A percentile compares a stretch with the other conserved stretches of the same genome.
phyloP scores from a whole-genome alignment of 306 rosid genomes.

The Carpinus fangiana region DNA sequence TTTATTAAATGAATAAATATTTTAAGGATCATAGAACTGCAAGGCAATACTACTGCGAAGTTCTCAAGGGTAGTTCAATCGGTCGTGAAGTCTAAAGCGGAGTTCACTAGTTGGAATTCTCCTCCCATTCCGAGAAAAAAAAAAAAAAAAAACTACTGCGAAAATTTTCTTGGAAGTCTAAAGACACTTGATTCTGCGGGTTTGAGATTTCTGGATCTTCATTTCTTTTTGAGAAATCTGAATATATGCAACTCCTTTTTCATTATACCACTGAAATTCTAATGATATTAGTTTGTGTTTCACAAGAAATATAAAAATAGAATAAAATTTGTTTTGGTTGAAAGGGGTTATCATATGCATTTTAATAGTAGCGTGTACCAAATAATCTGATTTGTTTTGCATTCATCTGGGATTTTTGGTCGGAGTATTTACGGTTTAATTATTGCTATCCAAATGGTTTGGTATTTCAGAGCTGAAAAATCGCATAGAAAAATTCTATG shows the following conservation, averaged over 20 bases:
- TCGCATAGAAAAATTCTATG: slow-evolving; percentile 51
- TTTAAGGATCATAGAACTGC: not conserved
- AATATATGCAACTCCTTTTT: not conserved
- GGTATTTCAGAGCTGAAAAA: slow-evolving; percentile 54
- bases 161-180: not conserved
- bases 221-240: not conserved
- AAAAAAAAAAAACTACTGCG: not conserved
- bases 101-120: no score
- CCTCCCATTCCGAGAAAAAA: no score
- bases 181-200: not conserved
- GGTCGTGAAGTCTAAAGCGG: no score
- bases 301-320: not conserved
- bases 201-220: not conserved
- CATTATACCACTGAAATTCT: not conserved
- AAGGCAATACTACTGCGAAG: not conserved
- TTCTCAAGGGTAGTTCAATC: no score
- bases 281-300: not conserved
- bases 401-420: not conserved
- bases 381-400: not conserved
- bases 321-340: not conserved
- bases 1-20: not conserved
- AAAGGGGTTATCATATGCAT: not conserved
- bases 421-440: not conserved
- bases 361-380: not conserved
- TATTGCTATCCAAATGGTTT: not conserved